A percentile compares a stretch with the other conserved stretches of the same genome.
phyloP scores from a whole-genome alignment of 106 monocot genomes.

The Apostasia shenzhenica region DNA sequence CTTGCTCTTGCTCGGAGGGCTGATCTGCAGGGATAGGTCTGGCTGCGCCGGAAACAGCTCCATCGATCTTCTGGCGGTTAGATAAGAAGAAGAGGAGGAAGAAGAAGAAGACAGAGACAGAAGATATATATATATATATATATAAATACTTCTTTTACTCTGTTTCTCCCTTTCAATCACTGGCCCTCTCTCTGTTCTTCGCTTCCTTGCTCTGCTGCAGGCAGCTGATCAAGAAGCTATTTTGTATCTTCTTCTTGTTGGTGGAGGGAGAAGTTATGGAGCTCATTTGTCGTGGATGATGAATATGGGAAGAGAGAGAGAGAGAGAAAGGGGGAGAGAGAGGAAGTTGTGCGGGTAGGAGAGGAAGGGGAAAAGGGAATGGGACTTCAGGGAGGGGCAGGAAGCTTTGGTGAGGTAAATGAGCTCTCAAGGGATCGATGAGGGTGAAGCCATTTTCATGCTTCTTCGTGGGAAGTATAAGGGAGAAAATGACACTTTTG shows the following conservation, averaged over 20 bases:
- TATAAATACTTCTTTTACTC: neutral
- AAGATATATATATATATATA: neutral
- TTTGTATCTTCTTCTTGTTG: neutral
- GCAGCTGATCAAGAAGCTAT: too few relatives aligned
- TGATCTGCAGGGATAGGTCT: slow-evolving; percentile 34
- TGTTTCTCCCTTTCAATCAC: neutral
- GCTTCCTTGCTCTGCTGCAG: neutral
- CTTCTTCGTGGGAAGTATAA: neutral
- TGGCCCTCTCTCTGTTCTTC: neutral
- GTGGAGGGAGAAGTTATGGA: neutral
- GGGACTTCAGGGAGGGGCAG: neutral
- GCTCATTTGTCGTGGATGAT: neutral
- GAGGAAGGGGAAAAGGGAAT: neutral
- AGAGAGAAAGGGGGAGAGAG: slow-evolving; percentile 1
- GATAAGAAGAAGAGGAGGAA: neutral
- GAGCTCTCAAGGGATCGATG: neutral
- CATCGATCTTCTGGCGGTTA: neutral
- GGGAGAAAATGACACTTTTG: slow-evolving; percentile 4
- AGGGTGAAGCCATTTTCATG: neutral
- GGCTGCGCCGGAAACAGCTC: slow-evolving; percentile 18
- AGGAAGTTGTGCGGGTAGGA: neutral
- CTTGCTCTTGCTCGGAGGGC: slow-evolving; percentile 34
- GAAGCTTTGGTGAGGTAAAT: neutral
- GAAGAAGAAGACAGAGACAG: neutral
- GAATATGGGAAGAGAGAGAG: neutral